These are phyloP conservation scores for Bathelium albidoporum DNA, from an alignment of 495 filamentous ascomycete genomes.

Conservation along the genomic window DNA sequence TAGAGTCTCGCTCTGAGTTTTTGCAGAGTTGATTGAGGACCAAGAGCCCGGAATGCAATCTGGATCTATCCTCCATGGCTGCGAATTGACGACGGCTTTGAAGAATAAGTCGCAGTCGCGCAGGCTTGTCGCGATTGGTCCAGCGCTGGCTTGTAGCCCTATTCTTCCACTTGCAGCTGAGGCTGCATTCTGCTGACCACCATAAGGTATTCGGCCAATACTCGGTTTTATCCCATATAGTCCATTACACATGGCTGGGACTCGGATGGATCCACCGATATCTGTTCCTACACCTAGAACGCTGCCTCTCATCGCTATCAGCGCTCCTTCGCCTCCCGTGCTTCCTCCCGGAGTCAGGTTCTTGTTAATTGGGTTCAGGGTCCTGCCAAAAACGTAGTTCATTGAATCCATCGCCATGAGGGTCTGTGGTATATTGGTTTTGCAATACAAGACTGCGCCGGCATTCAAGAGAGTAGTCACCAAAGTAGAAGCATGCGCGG, in stretches of 20 bases:
- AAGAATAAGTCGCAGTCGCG: slow-evolving; percentile 34
- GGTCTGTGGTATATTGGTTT: slow-evolving; percentile 37
- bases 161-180: slow-evolving; percentile 19
- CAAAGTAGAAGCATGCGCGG: slow-evolving; percentile 21
- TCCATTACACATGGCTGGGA: slow-evolving; percentile 55
- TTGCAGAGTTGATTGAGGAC: background rate
- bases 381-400: slow-evolving; percentile 36
- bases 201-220: slow-evolving; percentile 44
- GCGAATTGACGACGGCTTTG: slow-evolving; percentile 16
- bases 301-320: slow-evolving; percentile 30
- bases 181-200: slow-evolving; percentile 36
- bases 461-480: slow-evolving; percentile 27
- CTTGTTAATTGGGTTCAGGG: slow-evolving; percentile 29
- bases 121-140: slow-evolving; percentile 27
- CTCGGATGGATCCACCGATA: slow-evolving; percentile 60
- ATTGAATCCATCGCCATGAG: slow-evolving; percentile 33
- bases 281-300: slow-evolving; percentile 45
- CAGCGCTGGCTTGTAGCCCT: slow-evolving; percentile 27
- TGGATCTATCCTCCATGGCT: slow-evolving; percentile 29
- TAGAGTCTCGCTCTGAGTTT: background rate
- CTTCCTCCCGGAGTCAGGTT: slow-evolving; percentile 45
- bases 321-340: slow-evolving; percentile 47
- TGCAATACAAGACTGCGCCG: slow-evolving; percentile 36
- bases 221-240: slow-evolving; percentile 51
- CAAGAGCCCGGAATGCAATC: slow-evolving; percentile 26